Evolutionary conservation across 1,284 basidiomycete species (phyloP), one percentile per base, ranked within the genome.

Genomic region (Moniliella sp.): DNA sequence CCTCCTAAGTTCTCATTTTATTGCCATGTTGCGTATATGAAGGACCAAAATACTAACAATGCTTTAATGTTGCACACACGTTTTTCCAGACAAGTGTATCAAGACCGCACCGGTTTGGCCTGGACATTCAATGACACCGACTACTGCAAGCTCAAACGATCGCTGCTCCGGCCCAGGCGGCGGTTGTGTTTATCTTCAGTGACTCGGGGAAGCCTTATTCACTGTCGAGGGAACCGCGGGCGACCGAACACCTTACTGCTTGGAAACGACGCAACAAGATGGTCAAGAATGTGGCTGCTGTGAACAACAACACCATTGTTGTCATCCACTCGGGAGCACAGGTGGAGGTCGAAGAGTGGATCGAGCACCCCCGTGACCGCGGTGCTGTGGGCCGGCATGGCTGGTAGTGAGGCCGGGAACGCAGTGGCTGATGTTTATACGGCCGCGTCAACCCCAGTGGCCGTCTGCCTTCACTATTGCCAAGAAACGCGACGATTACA

Each of bases 381-480:
- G 2, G 38, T 61, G n/a, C 31, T 61, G 2, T 75, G 72, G 69
- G 75, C 75, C n/a, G 69, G 72, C 5, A 47, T 73, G 2, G 69
- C 72, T 8, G 80, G 80, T 9, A 70, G 75, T 46, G 79, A 83
- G 62, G 68, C 70, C 1, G 81, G 80, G 0, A 78, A 78, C 53
- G 31, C 23, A 4, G 23, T 32, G 3, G 5, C n/a, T 8, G 31
- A 25, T n/a, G n/a, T n/a, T 62, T 79, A 1, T 79, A 72, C 46
- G 75, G 72, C 54, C 52, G 61, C 13, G 30, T 30, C 14, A 37
- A 31, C 15, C 48, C 48, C 2, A 34, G 33, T 5, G 80, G 72
- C 3, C 68, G 74, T 48, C 50, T 67, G 1, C 57, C 60, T n/a
- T n/a, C n/a, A n/a, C n/a, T n/a, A n/a, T n/a, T n/a, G n/a, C n/a